These are phyloP conservation scores for Ailanthus altissimus DNA, from an alignment of 345 rosid species.

Conservation along the genomic window DNA sequence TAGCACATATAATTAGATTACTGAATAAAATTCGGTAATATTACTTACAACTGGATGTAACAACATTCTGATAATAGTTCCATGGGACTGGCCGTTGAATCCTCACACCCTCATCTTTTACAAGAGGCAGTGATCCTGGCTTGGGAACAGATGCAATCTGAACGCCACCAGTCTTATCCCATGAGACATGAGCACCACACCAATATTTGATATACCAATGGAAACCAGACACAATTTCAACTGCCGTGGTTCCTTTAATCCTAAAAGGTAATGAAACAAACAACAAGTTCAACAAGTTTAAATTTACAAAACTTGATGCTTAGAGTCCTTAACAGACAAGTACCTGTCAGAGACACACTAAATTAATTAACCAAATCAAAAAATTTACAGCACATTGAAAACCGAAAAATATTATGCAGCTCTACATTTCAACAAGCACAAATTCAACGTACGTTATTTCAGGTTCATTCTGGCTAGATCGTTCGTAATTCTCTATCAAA, in stretches of 20 bases:
- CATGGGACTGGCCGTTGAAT: conserved; percentile 87
- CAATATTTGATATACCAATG: conserved; percentile 90
- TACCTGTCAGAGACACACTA: background rate
- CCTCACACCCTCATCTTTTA: conserved; percentile 59
- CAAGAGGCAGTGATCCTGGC: conserved; percentile 70
- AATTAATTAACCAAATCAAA: background rate
- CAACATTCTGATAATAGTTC: conserved; percentile 97
- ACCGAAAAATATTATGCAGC: conserved; percentile 10
- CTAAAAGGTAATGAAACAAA: conserved; percentile 36
- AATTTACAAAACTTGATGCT: background rate
- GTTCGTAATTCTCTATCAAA: conserved; percentile 49
- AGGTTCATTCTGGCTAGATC: conserved; percentile 42
- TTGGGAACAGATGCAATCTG: conserved; percentile 76
- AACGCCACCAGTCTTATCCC: conserved; percentile 92
- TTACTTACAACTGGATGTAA: conserved; percentile 87
- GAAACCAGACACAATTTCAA: conserved; percentile 86
- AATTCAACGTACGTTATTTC: conserved; percentile 65
- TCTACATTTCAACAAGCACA: conserved; percentile 16
- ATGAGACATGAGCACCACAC: conserved; percentile 89
- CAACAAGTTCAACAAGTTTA: background rate
- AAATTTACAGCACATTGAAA: background rate
- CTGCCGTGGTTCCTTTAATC: conserved; percentile 79
- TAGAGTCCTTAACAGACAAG: background rate
- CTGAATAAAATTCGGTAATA: background rate
- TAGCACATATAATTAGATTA: background rate